phyloP scores from a whole-genome alignment of 2,329 filamentous ascomycete species.

The Macrophomina tecta region DNA sequence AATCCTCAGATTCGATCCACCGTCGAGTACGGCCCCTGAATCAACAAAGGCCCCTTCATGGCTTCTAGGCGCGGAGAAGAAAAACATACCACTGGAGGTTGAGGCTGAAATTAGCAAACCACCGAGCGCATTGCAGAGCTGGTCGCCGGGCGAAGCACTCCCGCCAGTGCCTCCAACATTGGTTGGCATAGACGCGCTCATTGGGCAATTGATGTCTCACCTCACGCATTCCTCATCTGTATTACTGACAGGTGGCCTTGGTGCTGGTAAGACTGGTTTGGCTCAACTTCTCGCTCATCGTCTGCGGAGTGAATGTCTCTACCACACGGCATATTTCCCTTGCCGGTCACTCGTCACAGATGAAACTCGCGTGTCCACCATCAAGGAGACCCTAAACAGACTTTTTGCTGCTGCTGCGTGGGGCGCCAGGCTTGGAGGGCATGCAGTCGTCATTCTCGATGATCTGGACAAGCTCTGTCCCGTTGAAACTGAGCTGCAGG shows the following conservation, averaged over 20 bases:
- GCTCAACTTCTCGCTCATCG: slow-evolving; percentile 76
- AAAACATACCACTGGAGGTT: slow-evolving; percentile 71
- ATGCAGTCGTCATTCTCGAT: slow-evolving; percentile 84
- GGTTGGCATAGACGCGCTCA: slow-evolving; percentile 82
- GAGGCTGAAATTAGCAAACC: slow-evolving; percentile 69
- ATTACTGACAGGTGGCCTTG: slow-evolving; percentile 84
- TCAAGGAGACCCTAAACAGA: slow-evolving; percentile 85
- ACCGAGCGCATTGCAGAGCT: slow-evolving; percentile 41
- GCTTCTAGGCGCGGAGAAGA: slow-evolving; percentile 79
- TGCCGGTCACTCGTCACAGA: slow-evolving; percentile 89
- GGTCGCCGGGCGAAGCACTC: slow-evolving; percentile 63
- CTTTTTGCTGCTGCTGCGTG: slow-evolving; percentile 90
- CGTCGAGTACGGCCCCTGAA: slow-evolving; percentile 47
- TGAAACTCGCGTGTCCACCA: slow-evolving; percentile 84
- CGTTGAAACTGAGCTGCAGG: slow-evolving; percentile 90
- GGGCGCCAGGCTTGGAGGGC: slow-evolving; percentile 86
- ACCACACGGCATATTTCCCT: slow-evolving; percentile 83
- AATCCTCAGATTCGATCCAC: slow-evolving; percentile 77
- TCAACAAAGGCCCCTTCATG: slow-evolving; percentile 65
- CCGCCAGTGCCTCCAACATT: slow-evolving; percentile 63
- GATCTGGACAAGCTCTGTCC: slow-evolving; percentile 94
- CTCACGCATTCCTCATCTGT: slow-evolving; percentile 87
- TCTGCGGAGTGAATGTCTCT: slow-evolving; percentile 74
- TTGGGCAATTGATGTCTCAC: slow-evolving; percentile 75
- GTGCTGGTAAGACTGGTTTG: slow-evolving; percentile 86